phyloP scores from a whole-genome alignment of 441 rosid species.

The Macaranga tanarius region DNA sequence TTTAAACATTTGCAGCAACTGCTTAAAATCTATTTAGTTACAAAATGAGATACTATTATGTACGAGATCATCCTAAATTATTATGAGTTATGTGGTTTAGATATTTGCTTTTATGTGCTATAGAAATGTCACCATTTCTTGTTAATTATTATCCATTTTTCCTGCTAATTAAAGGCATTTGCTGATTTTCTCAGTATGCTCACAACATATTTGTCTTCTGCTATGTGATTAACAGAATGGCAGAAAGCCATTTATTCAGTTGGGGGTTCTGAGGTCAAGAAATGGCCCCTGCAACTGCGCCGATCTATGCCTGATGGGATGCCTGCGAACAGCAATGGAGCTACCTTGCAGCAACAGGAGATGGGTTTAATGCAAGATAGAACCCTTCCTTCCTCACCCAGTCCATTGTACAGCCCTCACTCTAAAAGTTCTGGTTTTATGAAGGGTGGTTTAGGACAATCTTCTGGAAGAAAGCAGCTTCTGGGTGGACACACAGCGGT shows the following conservation, averaged over 20 bases:
- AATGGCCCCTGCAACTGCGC: constrained; percentile 95
- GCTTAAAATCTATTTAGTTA: background rate
- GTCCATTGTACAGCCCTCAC: constrained; percentile 82
- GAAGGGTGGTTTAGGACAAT: constrained; percentile 85
- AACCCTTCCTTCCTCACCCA: constrained; percentile 79
- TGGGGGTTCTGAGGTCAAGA: constrained; percentile 91
- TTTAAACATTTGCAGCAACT: background rate
- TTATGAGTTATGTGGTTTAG: constrained; percentile 11
- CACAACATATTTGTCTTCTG: background rate
- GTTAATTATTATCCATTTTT: background rate
- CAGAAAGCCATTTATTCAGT: constrained; percentile 95
- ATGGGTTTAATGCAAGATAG: constrained; percentile 94
- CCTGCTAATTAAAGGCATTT: constrained; percentile 3
- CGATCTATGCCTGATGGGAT: constrained; percentile 82
- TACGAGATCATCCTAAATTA: background rate
- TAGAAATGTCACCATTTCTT: background rate
- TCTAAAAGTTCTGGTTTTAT: constrained; percentile 80
- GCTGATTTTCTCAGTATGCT: background rate
- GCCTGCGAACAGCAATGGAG: constrained; percentile 62
- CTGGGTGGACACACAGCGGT: constrained; percentile 64
- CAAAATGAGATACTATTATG: background rate
- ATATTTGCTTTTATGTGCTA: background rate
- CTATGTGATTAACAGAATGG: constrained; percentile 68
- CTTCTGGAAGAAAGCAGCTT: constrained; percentile 77
- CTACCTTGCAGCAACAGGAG: constrained; percentile 89